A percentile compares a stretch with the other conserved stretches of the same genome.
These are phyloP conservation scores for Aspergillus diversus DNA, from an alignment of 495 filamentous ascomycete species.

Conservation along the genomic window DNA sequence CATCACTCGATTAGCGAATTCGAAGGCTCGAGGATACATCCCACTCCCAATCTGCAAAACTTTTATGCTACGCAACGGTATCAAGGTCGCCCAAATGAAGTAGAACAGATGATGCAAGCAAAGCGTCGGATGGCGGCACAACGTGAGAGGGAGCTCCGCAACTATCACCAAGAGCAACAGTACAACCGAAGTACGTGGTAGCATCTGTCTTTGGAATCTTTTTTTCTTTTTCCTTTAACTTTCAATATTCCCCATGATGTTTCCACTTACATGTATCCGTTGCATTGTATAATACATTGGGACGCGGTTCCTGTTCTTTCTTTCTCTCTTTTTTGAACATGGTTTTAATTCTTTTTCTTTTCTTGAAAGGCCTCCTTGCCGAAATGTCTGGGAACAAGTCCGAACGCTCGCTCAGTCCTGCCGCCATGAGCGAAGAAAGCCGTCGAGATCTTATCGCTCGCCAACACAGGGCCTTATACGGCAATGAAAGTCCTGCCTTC, in stretches of 20 bases:
- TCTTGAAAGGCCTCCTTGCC: constrained; percentile 72
- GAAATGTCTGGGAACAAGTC: constrained; percentile 83
- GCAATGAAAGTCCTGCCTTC: constrained; percentile 68
- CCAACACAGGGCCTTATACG: constrained; percentile 91
- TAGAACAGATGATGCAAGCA: constrained; percentile 97
- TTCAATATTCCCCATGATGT: constrained; percentile 41
- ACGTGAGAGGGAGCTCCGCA: constrained; percentile 97
- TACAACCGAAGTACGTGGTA: constrained; percentile 93
- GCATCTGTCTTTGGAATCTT: constrained; percentile 41
- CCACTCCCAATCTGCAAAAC: constrained; percentile 81
- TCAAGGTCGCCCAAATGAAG: constrained; percentile 89
- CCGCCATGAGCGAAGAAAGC: constrained; percentile 90
- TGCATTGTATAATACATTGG: constrained; percentile 56
- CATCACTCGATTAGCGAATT: constrained; percentile 90
- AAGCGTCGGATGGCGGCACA: constrained; percentile 98
- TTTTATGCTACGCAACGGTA: constrained; percentile 95
- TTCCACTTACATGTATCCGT: constrained; percentile 45
- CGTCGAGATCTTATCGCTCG: constrained; percentile 94
- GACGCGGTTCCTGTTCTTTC: constrained; percentile 24
- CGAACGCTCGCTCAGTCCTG: constrained; percentile 90
- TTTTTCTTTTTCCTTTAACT: constrained; percentile 30
- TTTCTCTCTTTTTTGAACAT: constrained; percentile 41
- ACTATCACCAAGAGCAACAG: constrained; percentile 99
- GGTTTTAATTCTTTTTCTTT: constrained; percentile 51
- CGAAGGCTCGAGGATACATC: constrained; percentile 71